Evolutionary conservation across 139 green algal species (phyloP).

Genomic region (Chlorella vulgaris): DNA sequence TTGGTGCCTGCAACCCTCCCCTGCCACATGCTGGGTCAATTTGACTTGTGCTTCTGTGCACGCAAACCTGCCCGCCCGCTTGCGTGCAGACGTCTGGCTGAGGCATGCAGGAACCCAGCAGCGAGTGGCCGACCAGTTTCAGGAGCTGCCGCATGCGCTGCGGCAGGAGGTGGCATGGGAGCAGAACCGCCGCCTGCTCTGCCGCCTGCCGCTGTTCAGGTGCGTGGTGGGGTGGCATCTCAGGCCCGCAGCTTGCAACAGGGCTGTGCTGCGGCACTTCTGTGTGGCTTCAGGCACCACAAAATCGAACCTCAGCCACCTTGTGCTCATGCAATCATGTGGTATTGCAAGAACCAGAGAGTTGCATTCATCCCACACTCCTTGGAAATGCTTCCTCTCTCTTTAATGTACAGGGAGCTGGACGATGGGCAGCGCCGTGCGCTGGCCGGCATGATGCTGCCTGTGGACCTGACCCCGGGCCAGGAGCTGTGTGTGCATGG

Average conservation of each 20-base stretch:
- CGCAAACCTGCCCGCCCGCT: not conserved
- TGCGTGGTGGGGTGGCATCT: not conserved
- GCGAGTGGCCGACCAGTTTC: not conserved
- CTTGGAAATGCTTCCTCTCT: not conserved
- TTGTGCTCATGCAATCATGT: not conserved
- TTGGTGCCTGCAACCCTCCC: not conserved
- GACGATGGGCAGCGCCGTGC: slow-evolving; percentile 5
- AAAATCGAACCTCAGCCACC: no score
- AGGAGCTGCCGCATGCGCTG: slow-evolving; percentile 37
- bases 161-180: slow-evolving; percentile 28
- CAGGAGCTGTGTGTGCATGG: slow-evolving; percentile 29
- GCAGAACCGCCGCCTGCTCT: slow-evolving; percentile 24
- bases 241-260: not conserved
- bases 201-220: slow-evolving; percentile 25
- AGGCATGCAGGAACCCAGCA: not conserved
- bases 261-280: not conserved
- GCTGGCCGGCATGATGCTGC: slow-evolving; percentile 25
- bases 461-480: slow-evolving; percentile 24
- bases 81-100: slow-evolving; percentile 14
- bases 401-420: not conserved
- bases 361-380: not conserved
- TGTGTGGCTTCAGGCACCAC: slow-evolving; percentile 1
- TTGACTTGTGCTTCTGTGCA: not conserved
- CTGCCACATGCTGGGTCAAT: not conserved
- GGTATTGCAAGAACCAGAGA: no score